Evolutionary conservation across 1,139 yeast genomes (phyloP).

Genomic region (Candida tropicalis): DNA sequence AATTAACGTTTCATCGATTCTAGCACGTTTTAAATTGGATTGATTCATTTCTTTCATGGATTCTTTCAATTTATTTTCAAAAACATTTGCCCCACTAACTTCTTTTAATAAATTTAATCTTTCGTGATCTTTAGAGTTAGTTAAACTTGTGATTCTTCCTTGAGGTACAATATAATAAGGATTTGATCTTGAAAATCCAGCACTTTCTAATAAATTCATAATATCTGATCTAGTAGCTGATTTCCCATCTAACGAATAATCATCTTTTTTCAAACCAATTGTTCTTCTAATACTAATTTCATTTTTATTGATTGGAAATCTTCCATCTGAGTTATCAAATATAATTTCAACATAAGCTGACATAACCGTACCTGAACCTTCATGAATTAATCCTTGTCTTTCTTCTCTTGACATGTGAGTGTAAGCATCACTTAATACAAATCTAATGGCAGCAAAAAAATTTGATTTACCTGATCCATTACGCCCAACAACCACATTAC

Average conservation of each 20-base stretch:
- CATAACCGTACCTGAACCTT: conserved; percentile 89
- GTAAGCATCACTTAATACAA: conserved; percentile 89
- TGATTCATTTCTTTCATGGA: conserved; percentile 79
- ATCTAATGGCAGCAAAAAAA: conserved; percentile 93
- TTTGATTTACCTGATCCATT: conserved; percentile 98
- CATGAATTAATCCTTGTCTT: conserved; percentile 84
- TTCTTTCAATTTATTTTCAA: conserved; percentile 79
- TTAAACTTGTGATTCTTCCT: conserved; percentile 82
- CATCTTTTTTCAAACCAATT: conserved; percentile 90
- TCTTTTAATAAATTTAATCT: conserved; percentile 79
- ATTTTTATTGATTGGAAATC: conserved; percentile 69
- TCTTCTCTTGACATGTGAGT: conserved; percentile 88
- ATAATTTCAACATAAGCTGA: conserved; percentile 91
- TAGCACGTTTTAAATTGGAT: conserved; percentile 67
- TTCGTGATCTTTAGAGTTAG: conserved; percentile 87
- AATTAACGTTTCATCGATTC: conserved; percentile 73
- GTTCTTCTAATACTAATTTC: conserved; percentile 83
- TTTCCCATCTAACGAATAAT: conserved; percentile 77
- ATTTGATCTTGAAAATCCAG: conserved; percentile 88
- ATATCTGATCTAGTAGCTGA: conserved; percentile 81
- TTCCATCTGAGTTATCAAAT: conserved; percentile 77
- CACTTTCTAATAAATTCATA: conserved; percentile 82
- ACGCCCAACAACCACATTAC: conserved; percentile 90
- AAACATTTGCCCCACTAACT: conserved; percentile 93
- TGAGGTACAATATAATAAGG: conserved; percentile 98